These are phyloP conservation scores for Pelargonium myrrhifolium DNA, from an alignment of 441 rosid genomes.

Conservation along the genomic window DNA sequence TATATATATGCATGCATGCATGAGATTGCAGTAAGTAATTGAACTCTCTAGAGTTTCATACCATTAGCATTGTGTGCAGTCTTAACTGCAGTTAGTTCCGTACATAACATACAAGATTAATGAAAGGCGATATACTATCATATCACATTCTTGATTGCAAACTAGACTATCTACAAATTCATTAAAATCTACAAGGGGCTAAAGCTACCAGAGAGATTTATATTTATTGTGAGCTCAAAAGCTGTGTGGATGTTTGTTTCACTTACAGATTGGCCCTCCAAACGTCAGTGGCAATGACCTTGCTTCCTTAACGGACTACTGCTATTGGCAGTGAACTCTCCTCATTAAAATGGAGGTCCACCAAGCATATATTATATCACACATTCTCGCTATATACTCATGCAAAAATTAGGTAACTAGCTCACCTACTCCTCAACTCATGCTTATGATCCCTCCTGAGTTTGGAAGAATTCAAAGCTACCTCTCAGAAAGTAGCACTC, in stretches of 20 bases:
- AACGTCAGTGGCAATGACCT: not conserved
- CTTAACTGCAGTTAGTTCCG: too few relatives aligned
- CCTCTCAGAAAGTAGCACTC: slow-evolving; percentile 39
- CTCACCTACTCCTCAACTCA: too few relatives aligned
- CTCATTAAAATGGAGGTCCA: not conserved
- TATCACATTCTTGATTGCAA: too few relatives aligned
- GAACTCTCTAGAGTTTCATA: too few relatives aligned
- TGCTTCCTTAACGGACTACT: too few relatives aligned
- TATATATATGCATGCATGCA: too few relatives aligned
- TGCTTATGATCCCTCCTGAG: slow-evolving; percentile 27
- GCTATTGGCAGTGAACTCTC: not conserved
- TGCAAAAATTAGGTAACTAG: slow-evolving; percentile 1
- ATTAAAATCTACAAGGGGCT: not conserved
- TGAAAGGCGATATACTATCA: too few relatives aligned
- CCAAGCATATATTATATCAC: too few relatives aligned
- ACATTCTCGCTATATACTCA: not conserved
- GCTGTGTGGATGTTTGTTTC: not conserved
- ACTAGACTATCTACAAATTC: slow-evolving; percentile 4
- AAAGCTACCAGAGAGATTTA: not conserved
- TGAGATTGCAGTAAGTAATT: too few relatives aligned
- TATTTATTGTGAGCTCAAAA: not conserved
- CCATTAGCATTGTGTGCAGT: too few relatives aligned
- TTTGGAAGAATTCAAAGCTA: slow-evolving; percentile 20
- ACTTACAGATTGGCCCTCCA: not conserved
- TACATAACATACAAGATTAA: too few relatives aligned